Evolutionary conservation across 495 filamentous ascomycete species (phyloP).

Genomic region (Penicillium chermesinum): DNA sequence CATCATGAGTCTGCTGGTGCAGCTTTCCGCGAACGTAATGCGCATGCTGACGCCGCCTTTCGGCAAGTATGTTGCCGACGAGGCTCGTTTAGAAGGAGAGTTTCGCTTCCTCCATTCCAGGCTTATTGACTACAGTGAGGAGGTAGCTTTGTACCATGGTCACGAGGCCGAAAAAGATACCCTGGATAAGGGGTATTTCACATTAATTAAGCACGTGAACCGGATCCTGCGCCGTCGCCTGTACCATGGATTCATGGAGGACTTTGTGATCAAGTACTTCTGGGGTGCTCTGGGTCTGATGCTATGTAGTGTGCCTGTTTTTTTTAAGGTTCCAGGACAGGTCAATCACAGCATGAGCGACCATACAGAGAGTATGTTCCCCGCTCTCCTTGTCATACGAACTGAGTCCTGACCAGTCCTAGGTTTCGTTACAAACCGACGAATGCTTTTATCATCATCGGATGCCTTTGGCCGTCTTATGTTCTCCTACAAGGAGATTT

Average conservation of each 20-base stretch:
- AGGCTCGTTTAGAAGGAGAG: constrained; percentile 89
- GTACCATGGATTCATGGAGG: constrained; percentile 97
- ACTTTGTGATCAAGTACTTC: constrained; percentile 98
- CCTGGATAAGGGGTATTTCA: constrained; percentile 97
- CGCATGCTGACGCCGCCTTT: constrained; percentile 94
- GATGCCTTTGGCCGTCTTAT: constrained; percentile 95
- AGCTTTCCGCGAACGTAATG: constrained; percentile 90
- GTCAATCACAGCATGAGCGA: constrained; percentile 75
- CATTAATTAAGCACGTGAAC: constrained; percentile 97
- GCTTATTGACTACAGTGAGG: constrained; percentile 91
- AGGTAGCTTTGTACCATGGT: constrained; percentile 86
- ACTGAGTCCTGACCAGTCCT: constrained; percentile 4
- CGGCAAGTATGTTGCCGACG: constrained; percentile 95
- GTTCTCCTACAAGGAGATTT: constrained; percentile 98
- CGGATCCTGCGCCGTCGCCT: constrained; percentile 83
- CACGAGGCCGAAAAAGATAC: constrained; percentile 97
- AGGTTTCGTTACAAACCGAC: constrained; percentile 88
- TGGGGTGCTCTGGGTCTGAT: constrained; percentile 92
- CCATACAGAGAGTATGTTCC: constrained; percentile 78
- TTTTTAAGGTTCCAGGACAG: constrained; percentile 83
- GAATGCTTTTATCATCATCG: constrained; percentile 84
- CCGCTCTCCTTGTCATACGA: not conserved
- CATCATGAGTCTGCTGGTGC: constrained; percentile 89
- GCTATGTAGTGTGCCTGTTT: constrained; percentile 94
- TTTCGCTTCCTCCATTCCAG: constrained; percentile 93